Percentiles rank a stretch among this genome's conserved stretches.
Evolutionary conservation across 2,329 filamentous ascomycete genomes (phyloP).

Genomic region (Penicillium sp.): DNA sequence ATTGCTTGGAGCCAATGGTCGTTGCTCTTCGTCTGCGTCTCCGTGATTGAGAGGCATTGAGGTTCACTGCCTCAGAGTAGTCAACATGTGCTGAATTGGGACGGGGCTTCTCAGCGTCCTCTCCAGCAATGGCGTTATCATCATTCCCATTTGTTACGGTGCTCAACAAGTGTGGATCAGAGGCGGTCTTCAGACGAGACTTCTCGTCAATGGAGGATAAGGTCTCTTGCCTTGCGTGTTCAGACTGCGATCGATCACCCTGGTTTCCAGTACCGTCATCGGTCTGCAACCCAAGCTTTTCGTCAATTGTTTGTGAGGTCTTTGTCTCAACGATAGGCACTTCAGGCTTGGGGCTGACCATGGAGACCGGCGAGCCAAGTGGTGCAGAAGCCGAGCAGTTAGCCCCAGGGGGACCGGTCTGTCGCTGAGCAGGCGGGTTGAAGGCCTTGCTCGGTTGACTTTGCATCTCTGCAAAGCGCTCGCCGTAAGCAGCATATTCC

Average conservation of each 20-base stretch:
- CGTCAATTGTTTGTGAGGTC: constrained; percentile 30
- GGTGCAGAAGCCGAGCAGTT: constrained; percentile 16
- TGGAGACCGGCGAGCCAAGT: constrained; percentile 26
- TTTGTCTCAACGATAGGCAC: constrained; percentile 32
- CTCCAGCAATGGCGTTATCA: constrained; percentile 24
- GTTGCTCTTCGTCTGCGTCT: constrained; percentile 45
- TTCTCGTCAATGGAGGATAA: constrained; percentile 47
- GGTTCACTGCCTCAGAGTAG: constrained; percentile 43
- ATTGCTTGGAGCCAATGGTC: constrained; percentile 48
- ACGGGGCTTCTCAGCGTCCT: constrained; percentile 35
- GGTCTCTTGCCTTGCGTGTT: constrained; percentile 31
- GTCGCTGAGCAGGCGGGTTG: constrained; percentile 45
- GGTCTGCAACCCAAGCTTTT: constrained; percentile 36
- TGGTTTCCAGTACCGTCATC: constrained; percentile 34
- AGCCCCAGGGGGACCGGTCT: constrained; percentile 29
- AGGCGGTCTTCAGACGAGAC: constrained; percentile 29
- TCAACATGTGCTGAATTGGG: constrained; percentile 34
- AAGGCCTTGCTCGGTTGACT: constrained; percentile 53
- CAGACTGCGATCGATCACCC: constrained; percentile 34
- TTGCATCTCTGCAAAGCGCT: constrained; percentile 71
- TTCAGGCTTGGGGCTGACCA: constrained; percentile 30
- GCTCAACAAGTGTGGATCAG: constrained; percentile 29
- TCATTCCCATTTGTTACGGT: constrained; percentile 25
- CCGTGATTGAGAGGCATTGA: constrained; percentile 38
- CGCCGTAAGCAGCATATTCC: constrained; percentile 74